Evolutionary conservation across 1,284 basidiomycete species (phyloP).

Genomic region (Pseudozyma flocculosa): DNA sequence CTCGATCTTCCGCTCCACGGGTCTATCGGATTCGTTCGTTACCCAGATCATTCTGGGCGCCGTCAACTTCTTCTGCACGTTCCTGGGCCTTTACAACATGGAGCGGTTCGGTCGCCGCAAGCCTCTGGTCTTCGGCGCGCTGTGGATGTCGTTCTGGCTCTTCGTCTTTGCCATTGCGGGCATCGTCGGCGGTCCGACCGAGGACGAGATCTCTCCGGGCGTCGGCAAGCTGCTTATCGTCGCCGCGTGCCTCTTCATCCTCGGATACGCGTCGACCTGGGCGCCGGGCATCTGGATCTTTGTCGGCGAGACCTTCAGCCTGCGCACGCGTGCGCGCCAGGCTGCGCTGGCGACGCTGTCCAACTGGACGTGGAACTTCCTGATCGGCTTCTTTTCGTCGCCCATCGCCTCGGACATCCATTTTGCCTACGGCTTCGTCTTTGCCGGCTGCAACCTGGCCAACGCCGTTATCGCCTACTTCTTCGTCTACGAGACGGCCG

Average conservation of each 20-base stretch:
- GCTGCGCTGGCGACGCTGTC: slow-evolving; percentile 70
- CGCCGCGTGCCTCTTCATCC: slow-evolving; percentile 74
- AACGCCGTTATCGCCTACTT: slow-evolving; percentile 71
- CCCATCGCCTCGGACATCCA: slow-evolving; percentile 49
- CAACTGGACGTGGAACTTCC: slow-evolving; percentile 72
- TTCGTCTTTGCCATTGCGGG: slow-evolving; percentile 76
- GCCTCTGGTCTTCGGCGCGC: slow-evolving; percentile 62
- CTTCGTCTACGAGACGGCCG: slow-evolving; percentile 75
- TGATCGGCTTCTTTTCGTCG: slow-evolving; percentile 68
- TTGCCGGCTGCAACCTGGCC: slow-evolving; percentile 63
- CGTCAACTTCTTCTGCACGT: slow-evolving; percentile 66
- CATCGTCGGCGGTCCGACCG: slow-evolving; percentile 66
- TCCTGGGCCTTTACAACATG: slow-evolving; percentile 66
- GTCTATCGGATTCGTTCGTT: slow-evolving; percentile 65
- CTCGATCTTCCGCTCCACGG: slow-evolving; percentile 70
- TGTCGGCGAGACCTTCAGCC: slow-evolving; percentile 70
- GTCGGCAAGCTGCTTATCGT: slow-evolving; percentile 71
- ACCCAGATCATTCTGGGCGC: slow-evolving; percentile 67
- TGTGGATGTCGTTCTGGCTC: slow-evolving; percentile 72
- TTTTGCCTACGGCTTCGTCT: slow-evolving; percentile 73
- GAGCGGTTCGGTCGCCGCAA: slow-evolving; percentile 64
- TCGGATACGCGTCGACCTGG: slow-evolving; percentile 76
- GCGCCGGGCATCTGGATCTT: slow-evolving; percentile 56
- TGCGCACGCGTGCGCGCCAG: slow-evolving; percentile 73
- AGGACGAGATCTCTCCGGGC: slow-evolving; percentile 20